Conservation (phyloP, 495 filamentous ascomycete species). For the Paragyromitra xinjiangensis region DNA sequence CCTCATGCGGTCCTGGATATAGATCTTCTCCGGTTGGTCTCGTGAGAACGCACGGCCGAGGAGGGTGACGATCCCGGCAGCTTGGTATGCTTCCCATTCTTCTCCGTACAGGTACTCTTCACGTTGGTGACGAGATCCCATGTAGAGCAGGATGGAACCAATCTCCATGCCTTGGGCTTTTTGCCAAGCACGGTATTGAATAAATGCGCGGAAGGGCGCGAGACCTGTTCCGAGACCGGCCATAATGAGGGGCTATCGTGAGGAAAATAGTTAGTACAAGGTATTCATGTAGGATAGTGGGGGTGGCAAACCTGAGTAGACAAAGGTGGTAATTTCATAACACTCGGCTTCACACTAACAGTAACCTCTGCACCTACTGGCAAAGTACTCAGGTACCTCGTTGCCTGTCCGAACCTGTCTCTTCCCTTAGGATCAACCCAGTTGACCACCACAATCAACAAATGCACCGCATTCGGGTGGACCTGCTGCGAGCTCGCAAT, state of each 20-base stretch:
- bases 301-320: constrained; percentile 57
- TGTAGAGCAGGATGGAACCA: constrained; percentile 91
- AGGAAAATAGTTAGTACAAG: constrained; percentile 59
- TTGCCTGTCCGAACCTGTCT: constrained; percentile 90
- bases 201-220: constrained; percentile 96
- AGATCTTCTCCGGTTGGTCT: constrained; percentile 97
- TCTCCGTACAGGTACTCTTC: constrained; percentile 99
- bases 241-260: constrained; percentile 88
- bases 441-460: constrained; percentile 97
- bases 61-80: constrained; percentile 92
- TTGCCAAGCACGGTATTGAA: constrained; percentile 97
- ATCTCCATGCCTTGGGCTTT: constrained; percentile 94
- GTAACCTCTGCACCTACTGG: constrained; percentile 78
- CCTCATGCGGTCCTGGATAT: constrained; percentile 98
- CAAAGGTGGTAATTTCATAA: constrained; percentile 91
- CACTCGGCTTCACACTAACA: constrained; percentile 93
- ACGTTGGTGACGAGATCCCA: constrained; percentile 94
- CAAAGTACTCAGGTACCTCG: constrained; percentile 81
- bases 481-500: constrained; percentile 96
- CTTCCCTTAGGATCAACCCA: constrained; percentile 91
- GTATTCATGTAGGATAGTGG: background rate
- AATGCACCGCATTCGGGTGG: constrained; percentile 81
- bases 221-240: constrained; percentile 98
- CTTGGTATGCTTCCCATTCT: constrained; percentile 98
- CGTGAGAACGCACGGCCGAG: constrained; percentile 94